Conservation (phyloP, 495 filamentous ascomycete species). For the Symbiotaphrina buchneri region DNA sequence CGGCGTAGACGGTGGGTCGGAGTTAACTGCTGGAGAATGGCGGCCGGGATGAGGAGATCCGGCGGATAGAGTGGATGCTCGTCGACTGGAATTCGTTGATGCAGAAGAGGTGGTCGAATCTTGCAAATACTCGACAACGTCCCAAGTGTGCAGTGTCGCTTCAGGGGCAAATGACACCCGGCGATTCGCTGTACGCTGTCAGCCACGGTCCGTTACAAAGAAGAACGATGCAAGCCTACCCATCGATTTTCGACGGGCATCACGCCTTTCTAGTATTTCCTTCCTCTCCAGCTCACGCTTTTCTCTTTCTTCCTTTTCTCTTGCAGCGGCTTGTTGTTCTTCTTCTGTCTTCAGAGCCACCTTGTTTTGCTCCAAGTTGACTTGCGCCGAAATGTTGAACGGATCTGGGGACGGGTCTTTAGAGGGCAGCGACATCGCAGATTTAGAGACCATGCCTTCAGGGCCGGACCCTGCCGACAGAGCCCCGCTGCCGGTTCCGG, state of each 20-base stretch:
- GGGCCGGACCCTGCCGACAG: no score
- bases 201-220: conserved; percentile 4
- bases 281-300: conserved; percentile 37
- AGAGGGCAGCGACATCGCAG: conserved; percentile 1
- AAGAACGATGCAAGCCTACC: conserved; percentile 14
- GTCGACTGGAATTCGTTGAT: conserved; percentile 42
- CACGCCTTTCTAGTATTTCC: conserved; percentile 48
- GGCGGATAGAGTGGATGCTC: conserved; percentile 35
- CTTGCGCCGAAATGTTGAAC: conserved; percentile 19
- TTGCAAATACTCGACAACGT: conserved; percentile 74
- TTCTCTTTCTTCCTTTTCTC: conserved; percentile 53
- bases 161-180: conserved; percentile 95
- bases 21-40: conserved; percentile 16
- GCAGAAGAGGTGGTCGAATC: conserved; percentile 74
- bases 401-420: no score
- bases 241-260: conserved; percentile 76
- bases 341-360: conserved; percentile 44
- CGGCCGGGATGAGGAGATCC: conserved; percentile 23
- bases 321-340: conserved; percentile 54
- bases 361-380: conserved; percentile 17
- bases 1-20: conserved; percentile 41
- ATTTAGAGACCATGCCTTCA: neutral
- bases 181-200: conserved; percentile 39
- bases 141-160: conserved; percentile 93
- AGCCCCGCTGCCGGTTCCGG: no score